A percentile compares a stretch with the other conserved stretches of the same genome.
These are phyloP conservation scores for Raphanus raphanistrum DNA, from an alignment of 345 rosid species.

Conservation along the genomic window DNA sequence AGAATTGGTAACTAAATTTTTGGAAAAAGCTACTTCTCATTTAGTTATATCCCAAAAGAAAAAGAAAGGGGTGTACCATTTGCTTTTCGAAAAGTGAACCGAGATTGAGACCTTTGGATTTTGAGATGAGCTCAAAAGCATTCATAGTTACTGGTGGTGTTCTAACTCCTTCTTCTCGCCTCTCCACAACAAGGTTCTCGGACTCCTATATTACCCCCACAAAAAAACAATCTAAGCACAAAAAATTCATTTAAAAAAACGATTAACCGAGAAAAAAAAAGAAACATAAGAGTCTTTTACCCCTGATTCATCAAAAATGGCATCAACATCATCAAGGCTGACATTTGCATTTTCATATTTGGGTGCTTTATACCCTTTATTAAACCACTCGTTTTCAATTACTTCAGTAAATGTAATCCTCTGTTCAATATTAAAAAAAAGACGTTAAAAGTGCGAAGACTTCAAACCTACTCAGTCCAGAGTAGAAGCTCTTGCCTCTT, in stretches of 20 bases:
- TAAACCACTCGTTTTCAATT: conserved; percentile 94
- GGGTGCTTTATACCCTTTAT: conserved; percentile 90
- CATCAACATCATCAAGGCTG: conserved; percentile 81
- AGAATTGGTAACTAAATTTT: neutral
- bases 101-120: conserved; percentile 95
- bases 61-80: conserved; percentile 54
- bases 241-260: neutral
- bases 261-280: neutral
- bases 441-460: neutral
- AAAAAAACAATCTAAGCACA: conserved; percentile 30
- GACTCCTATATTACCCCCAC: conserved; percentile 58
- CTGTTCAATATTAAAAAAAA: conserved; percentile 46
- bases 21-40: no score
- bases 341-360: conserved; percentile 71
- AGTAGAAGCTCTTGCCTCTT: neutral
- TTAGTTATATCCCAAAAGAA: conserved; percentile 5
- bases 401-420: conserved; percentile 78
- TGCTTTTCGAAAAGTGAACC: conserved; percentile 90
- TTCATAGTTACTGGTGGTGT: conserved; percentile 92
- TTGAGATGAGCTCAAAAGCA: conserved; percentile 96
- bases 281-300: conserved; percentile 48
- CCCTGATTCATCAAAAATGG: conserved; percentile 71
- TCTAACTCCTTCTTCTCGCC: conserved; percentile 62
- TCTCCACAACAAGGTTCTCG: conserved; percentile 82
- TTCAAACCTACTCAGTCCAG: neutral